Evolutionary conservation across 2,329 filamentous ascomycete species (phyloP).

Genomic region (Aureobasidium mangrovei): DNA sequence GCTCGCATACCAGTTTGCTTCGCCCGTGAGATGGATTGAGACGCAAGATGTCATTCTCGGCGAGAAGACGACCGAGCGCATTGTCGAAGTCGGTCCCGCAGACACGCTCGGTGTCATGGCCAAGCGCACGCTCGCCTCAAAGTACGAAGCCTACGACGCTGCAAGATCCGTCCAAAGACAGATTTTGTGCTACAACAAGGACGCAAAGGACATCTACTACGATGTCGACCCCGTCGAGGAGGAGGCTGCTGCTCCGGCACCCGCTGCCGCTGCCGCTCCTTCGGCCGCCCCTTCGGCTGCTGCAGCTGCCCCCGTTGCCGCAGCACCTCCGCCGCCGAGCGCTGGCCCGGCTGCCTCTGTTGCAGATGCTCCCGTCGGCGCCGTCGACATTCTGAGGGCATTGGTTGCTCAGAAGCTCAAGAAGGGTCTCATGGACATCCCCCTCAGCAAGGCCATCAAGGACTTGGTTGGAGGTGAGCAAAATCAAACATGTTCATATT

Average conservation of each 20-base stretch:
- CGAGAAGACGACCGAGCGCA: slow-evolving; percentile 90
- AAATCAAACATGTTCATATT: not conserved
- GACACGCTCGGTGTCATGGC: slow-evolving; percentile 98
- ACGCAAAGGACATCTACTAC: slow-evolving; percentile 98
- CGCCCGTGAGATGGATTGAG: slow-evolving; percentile 98
- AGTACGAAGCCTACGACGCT: slow-evolving; percentile 98
- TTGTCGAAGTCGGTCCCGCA: slow-evolving; percentile 94
- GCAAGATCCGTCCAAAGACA: slow-evolving; percentile 93
- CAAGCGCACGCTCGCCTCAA: slow-evolving; percentile 86
- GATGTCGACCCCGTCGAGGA: slow-evolving; percentile 93
- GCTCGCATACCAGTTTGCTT: slow-evolving; percentile 97
- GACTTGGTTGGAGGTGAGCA: slow-evolving; percentile 88
- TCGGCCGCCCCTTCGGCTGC: slow-evolving; percentile 43
- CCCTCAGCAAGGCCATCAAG: slow-evolving; percentile 94
- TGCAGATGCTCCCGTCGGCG: slow-evolving; percentile 76
- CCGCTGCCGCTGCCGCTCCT: slow-evolving; percentile 37
- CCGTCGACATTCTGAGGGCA: slow-evolving; percentile 79
- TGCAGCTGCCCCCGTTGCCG: slow-evolving; percentile 45
- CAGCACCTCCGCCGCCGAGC: slow-evolving; percentile 54
- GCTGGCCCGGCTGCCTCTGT: slow-evolving; percentile 82
- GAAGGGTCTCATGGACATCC: slow-evolving; percentile 81
- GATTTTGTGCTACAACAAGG: slow-evolving; percentile 99
- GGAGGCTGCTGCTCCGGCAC: slow-evolving; percentile 53
- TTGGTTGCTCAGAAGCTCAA: slow-evolving; percentile 96
- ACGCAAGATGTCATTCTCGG: slow-evolving; percentile 99